Base-by-base conservation (phyloP, 805 yeast genomes). In the Saccharomycopsis schoenii region DNA sequence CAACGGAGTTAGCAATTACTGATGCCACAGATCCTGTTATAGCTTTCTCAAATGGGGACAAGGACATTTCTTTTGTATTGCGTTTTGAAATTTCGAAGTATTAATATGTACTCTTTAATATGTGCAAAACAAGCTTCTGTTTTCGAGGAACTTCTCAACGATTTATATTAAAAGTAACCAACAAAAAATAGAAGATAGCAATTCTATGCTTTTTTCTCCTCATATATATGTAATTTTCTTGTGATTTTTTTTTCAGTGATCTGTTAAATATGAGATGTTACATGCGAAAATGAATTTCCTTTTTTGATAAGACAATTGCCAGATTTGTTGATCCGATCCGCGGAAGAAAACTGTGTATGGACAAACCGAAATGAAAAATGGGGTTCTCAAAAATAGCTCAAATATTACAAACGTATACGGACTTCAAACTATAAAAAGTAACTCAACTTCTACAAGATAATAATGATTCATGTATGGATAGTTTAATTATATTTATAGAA, bases 21-120 rank as follows among this genome's bases (percentile, higher is more conserved):
- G 96, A 88, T 9, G 96, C 94, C 56, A 86, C 76, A 0, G 96
- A 89, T 0, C 96, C 96, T 57, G 88, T 83, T 15, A 88, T 78
- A 0, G 96, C 96, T 68, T 84, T 83, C 65, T 89, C 96, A 68
- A 89, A 74, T 8, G 89, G 86, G n/a, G 85, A 69, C 57, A 80
- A 77, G 2, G 55, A 25, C 42, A 61, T 56, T 19, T 61, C 56
- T 19, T 72, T 69, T 37, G 10, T 17, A n/a, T n/a, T n/a, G n/a
- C n/a, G n/a, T 42, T 29, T 29, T 4, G 34, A 29, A 29, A 29
- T 6, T 29, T 29, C 34, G 34, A 6, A 29, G 6, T 29, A 6
- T 4, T 29, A 29, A 29, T 4, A 29, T 3, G 34, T 29, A 6
- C 6, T 29, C 6, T 29, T 29, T 29, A 3, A 29, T 4, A 29